These are phyloP conservation scores for Podosphaera leucotricha DNA, from an alignment of 2,329 filamentous ascomycete genomes.

Conservation along the genomic window DNA sequence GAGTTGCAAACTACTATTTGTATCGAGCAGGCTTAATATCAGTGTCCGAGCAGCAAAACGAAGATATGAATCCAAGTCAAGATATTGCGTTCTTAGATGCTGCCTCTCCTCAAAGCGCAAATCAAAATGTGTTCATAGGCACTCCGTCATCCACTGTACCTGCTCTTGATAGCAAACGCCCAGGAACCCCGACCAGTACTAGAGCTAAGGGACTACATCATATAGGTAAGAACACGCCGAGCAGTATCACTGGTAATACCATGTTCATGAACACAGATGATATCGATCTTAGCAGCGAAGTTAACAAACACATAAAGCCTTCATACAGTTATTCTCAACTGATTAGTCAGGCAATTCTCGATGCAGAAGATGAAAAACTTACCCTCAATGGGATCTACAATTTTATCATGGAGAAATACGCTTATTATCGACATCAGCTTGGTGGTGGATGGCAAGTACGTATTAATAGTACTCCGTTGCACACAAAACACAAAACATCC, in stretches of 20 bases:
- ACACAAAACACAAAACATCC: background rate
- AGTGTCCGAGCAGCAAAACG: constrained; percentile 3
- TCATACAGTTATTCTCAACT: constrained; percentile 91
- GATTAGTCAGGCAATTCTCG: constrained; percentile 88
- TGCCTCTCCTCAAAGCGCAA: constrained; percentile 2
- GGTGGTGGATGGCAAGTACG: constrained; percentile 71
- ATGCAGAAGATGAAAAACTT: constrained; percentile 64
- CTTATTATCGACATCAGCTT: constrained; percentile 65
- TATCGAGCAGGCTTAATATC: constrained; percentile 36
- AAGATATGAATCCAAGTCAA: background rate
- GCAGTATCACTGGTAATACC: constrained; percentile 16
- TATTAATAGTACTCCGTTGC: constrained; percentile 4
- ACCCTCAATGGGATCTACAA: constrained; percentile 84
- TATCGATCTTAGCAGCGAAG: constrained; percentile 60
- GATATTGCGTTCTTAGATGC: background rate
- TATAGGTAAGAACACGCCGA: constrained; percentile 9
- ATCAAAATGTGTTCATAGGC: constrained; percentile 6
- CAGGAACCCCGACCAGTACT: constrained; percentile 27
- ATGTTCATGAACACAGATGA: constrained; percentile 26
- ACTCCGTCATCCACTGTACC: constrained; percentile 28
- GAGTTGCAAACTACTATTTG: constrained; percentile 45
- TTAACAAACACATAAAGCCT: constrained; percentile 78
- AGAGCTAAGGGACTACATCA: constrained; percentile 9
- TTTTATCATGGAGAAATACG: constrained; percentile 75
- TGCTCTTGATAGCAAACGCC: constrained; percentile 32